Evolutionary conservation across 2,329 filamentous ascomycete species (phyloP), one percentile per base, ranked within the genome.

Genomic region (Ceratocystis eucalypticola): DNA sequence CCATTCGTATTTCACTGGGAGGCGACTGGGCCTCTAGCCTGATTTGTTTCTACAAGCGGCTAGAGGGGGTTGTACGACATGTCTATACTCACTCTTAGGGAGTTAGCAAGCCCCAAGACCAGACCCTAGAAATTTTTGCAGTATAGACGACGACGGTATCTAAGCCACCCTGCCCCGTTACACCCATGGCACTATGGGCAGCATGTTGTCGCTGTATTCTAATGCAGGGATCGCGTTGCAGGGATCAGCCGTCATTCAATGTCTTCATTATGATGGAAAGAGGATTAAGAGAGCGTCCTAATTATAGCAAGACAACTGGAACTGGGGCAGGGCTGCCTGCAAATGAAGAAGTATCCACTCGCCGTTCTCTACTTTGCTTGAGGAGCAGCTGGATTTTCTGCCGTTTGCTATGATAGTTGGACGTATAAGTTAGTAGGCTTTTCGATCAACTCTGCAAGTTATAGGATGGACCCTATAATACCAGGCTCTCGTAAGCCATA

Each of bases 191-290:
- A 48, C 45, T 55, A 55, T 57, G 50, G 25, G 50, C 46, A 55
- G 22, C 20, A 55, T 22, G 20, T n/a, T n/a, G 46, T 50, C 28
- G 50, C 20, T 57, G 50, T 57, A 57, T 57, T 57, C 22, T 57
- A 57, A 30, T 30, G 50, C 50, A 57, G 25, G 50, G 50, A 30
- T 57, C 50, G 33, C 6, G 22, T 28, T 15, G 10, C 50, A 57
- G 22, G 50, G 50, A 57, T 57, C 50, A 57, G 50, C 50, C 50
- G 50, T 57, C 50, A 57, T 57, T 57, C 50, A 57, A 57, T 28
- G 10, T 28, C 22, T 17, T 25, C 3, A 57, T 28, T 25, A 25
- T 57, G 6, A 30, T 28, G 7, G n/a, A 48, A 20, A 48, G 17
- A 48, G n/a, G 20, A 55, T 55, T 22, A 28, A 22, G 17, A 55